Evolutionary conservation across 2,329 filamentous ascomycete species (phyloP).

Genomic region (Aspergillus clavatus): DNA sequence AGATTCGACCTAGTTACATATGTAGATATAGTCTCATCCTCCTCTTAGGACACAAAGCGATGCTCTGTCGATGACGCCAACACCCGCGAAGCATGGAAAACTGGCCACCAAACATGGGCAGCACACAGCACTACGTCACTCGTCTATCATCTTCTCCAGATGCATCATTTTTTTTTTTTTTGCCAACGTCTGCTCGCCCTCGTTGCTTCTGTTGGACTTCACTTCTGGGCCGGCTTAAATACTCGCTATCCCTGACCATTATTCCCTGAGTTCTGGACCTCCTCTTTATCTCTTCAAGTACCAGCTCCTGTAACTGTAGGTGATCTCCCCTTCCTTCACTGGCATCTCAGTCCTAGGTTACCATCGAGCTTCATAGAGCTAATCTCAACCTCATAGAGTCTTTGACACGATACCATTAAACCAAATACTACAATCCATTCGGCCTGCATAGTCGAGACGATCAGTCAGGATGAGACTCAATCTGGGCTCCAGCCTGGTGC

Average conservation of each 20-base stretch:
- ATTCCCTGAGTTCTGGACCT: background rate
- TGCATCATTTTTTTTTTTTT: conserved; percentile 3
- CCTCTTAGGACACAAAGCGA: too few species aligned
- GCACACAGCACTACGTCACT: conserved; percentile 32
- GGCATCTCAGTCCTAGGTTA: too few species aligned
- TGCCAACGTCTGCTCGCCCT: conserved; percentile 3
- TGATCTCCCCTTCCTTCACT: background rate
- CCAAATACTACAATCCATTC: background rate
- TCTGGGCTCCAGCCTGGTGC: conserved; percentile 62
- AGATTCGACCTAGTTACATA: too few species aligned
- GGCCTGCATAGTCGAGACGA: background rate
- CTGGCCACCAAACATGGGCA: conserved; percentile 4
- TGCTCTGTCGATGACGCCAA: conserved; percentile 24
- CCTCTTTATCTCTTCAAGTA: background rate
- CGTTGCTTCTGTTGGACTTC: background rate
- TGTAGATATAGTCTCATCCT: too few species aligned
- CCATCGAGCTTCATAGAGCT: background rate
- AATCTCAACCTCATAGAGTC: background rate
- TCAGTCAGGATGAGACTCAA: conserved; percentile 69
- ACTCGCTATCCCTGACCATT: background rate
- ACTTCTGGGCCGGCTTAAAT: conserved; percentile 1
- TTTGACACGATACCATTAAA: background rate
- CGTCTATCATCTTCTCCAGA: conserved; percentile 23
- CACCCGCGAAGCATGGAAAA: conserved; percentile 9
- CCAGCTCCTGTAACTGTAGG: background rate